Percentiles rank a stretch among this genome's conserved stretches.
These are phyloP conservation scores for Phyllosticta citribraziliensis DNA, from an alignment of 2,329 filamentous ascomycete genomes.

Conservation along the genomic window DNA sequence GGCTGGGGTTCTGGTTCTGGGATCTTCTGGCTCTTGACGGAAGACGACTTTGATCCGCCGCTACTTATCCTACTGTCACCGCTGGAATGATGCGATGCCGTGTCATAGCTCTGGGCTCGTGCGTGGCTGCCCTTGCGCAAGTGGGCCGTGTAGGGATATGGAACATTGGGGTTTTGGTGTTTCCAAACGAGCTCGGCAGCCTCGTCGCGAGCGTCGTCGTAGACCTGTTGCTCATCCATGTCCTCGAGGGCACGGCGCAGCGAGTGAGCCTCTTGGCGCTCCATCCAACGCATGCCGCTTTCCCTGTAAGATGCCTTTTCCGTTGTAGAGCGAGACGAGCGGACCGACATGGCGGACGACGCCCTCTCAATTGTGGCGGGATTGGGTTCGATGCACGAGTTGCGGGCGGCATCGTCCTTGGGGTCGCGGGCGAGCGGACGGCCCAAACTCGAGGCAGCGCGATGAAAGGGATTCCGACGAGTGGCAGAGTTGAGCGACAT, in stretches of 20 bases:
- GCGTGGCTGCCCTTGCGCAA: conserved; percentile 63
- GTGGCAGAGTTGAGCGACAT: conserved; percentile 21
- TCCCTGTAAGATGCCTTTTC: conserved; percentile 56
- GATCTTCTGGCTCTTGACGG: conserved; percentile 3
- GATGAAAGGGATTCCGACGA: conserved; percentile 20
- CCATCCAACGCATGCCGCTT: conserved; percentile 66
- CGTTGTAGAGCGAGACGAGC: conserved; percentile 33
- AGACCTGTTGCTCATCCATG: conserved; percentile 57
- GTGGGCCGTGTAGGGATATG: conserved; percentile 52
- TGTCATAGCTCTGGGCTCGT: conserved; percentile 34
- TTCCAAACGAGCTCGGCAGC: conserved; percentile 71
- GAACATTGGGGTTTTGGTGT: conserved; percentile 58
- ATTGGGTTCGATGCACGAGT: conserved; percentile 21
- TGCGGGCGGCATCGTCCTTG: conserved; percentile 22
- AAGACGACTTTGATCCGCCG: conserved; percentile 22
- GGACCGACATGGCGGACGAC: conserved; percentile 27
- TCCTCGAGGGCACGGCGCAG: conserved; percentile 64
- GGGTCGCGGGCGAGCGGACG: conserved; percentile 28
- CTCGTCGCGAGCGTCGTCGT: conserved; percentile 63
- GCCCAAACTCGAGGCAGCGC: conserved; percentile 6
- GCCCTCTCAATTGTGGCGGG: conserved; percentile 37
- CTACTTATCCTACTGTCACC: conserved; percentile 8
- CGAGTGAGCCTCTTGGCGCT: conserved; percentile 65
- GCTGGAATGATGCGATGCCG: conserved; percentile 4
- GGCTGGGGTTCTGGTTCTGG: not conserved